Evolutionary conservation across 75 land plant genomes (phyloP).

Genomic region (Picea sitchensis): DNA sequence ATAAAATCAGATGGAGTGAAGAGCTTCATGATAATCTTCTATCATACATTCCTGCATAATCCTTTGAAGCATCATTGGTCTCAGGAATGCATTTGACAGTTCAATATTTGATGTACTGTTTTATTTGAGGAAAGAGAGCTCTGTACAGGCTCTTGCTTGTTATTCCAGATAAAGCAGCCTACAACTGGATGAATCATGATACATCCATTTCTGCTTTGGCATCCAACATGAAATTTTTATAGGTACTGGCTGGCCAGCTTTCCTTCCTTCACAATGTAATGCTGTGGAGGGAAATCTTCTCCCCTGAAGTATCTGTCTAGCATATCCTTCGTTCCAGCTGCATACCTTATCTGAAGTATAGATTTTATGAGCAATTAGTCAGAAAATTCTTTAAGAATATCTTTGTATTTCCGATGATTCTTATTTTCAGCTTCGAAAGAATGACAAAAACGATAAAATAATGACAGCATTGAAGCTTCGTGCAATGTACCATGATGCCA

Average conservation of each 20-base stretch:
- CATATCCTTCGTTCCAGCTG: conserved; percentile 87
- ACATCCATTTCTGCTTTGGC: background rate
- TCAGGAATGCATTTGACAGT: background rate
- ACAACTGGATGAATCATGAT: background rate
- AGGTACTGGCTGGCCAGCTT: conserved; percentile 76
- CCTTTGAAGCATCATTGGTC: background rate
- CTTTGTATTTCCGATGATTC: background rate
- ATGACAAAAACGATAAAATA: background rate
- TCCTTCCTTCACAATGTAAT: conserved; percentile 94
- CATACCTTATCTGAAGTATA: conserved; percentile 65
- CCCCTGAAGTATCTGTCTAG: conserved; percentile 83
- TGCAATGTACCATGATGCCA: background rate
- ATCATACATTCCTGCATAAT: background rate
- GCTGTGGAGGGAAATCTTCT: conserved; percentile 66
- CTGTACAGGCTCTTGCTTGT: background rate
- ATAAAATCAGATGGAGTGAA: background rate
- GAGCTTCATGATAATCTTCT: background rate
- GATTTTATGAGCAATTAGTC: background rate
- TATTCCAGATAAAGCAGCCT: background rate
- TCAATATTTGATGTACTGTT: background rate
- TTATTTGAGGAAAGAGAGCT: background rate
- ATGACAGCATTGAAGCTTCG: background rate
- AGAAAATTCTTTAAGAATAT: background rate
- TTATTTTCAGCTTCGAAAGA: background rate
- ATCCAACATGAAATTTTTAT: background rate